Conservation (phyloP, 2,329 filamentous ascomycete genomes). For the Emmonsiellopsis sp. region DNA sequence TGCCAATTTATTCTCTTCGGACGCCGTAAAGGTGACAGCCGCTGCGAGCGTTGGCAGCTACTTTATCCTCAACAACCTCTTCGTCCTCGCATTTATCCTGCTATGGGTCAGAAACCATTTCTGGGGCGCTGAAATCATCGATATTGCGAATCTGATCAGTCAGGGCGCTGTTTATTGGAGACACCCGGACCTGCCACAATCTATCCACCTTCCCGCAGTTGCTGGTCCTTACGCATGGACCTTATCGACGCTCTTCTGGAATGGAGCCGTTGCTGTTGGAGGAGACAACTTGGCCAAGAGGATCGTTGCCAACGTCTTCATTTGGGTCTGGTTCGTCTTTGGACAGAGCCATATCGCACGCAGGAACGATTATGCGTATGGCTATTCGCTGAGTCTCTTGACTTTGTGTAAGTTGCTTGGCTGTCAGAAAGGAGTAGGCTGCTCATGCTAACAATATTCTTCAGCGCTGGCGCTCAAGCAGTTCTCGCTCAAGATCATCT, state of each 20-base stretch:
- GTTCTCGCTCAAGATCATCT: constrained; percentile 61
- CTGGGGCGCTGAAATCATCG: constrained; percentile 63
- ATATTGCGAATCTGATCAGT: constrained; percentile 76
- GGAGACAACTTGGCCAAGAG: constrained; percentile 58
- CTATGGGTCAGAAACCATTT: constrained; percentile 72
- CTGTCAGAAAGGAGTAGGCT: too few relatives aligned
- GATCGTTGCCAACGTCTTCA: constrained; percentile 76
- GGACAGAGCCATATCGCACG: constrained; percentile 65
- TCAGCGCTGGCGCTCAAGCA: constrained; percentile 64
- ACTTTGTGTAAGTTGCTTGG: constrained; percentile 49
- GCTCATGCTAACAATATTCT: constrained; percentile 4
- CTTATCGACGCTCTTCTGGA: constrained; percentile 80
- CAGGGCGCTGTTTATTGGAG: constrained; percentile 71
- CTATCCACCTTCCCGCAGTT: constrained; percentile 67
- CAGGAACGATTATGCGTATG: constrained; percentile 69
- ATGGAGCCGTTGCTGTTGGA: constrained; percentile 73
- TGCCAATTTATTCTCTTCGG: constrained; percentile 62
- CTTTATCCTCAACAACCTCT: constrained; percentile 77
- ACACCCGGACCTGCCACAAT: constrained; percentile 59
- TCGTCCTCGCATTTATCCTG: constrained; percentile 73
- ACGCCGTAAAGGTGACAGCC: constrained; percentile 52
- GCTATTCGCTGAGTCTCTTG: constrained; percentile 66
- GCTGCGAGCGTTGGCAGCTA: constrained; percentile 72
- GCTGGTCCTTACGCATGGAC: constrained; percentile 77
- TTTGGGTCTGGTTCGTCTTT: constrained; percentile 73